A percentile compares a stretch with the other conserved stretches of the same genome.
These are phyloP conservation scores for Yarrowia sp. DNA, from an alignment of 805 yeast genomes.

Conservation along the genomic window DNA sequence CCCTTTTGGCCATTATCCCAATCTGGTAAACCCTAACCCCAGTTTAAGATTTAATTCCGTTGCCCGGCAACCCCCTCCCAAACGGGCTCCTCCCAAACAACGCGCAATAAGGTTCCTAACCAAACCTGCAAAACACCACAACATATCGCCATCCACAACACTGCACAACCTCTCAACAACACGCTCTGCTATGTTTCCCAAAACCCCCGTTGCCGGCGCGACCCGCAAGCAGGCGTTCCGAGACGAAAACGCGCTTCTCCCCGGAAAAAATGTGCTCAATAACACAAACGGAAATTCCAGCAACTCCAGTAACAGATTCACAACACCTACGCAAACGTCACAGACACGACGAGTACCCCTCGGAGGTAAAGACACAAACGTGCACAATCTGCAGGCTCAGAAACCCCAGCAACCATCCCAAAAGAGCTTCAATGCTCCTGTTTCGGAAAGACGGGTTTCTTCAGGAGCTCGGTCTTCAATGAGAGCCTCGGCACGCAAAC, in stretches of 20 bases:
- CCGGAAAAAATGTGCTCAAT: not conserved
- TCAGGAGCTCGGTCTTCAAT: not conserved
- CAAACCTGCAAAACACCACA: slow-evolving; percentile 18
- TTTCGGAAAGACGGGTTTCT: not conserved
- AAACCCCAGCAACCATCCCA: not conserved
- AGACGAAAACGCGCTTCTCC: slow-evolving; percentile 12
- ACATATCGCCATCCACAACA: not conserved
- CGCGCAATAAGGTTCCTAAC: not conserved
- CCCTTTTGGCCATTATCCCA: too few species aligned
- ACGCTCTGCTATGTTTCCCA: not conserved
- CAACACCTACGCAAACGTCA: too few species aligned
- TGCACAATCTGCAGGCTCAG: not conserved
- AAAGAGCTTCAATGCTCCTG: not conserved
- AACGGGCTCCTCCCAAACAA: not conserved
- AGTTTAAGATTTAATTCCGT: not conserved
- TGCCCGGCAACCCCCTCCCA: not conserved
- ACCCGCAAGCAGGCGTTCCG: slow-evolving; percentile 14
- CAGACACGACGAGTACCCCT: not conserved
- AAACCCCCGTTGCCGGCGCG: slow-evolving; percentile 14
- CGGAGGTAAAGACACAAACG: slow-evolving; percentile 3
- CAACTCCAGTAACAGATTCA: too few species aligned
- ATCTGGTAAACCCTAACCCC: too few species aligned
- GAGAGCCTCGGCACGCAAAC: slow-evolving; percentile 4
- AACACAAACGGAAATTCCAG: not conserved
- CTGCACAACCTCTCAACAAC: not conserved